Conservation (phyloP, 352 stramenopile genomes). For the Pythium sukuiense region DNA sequence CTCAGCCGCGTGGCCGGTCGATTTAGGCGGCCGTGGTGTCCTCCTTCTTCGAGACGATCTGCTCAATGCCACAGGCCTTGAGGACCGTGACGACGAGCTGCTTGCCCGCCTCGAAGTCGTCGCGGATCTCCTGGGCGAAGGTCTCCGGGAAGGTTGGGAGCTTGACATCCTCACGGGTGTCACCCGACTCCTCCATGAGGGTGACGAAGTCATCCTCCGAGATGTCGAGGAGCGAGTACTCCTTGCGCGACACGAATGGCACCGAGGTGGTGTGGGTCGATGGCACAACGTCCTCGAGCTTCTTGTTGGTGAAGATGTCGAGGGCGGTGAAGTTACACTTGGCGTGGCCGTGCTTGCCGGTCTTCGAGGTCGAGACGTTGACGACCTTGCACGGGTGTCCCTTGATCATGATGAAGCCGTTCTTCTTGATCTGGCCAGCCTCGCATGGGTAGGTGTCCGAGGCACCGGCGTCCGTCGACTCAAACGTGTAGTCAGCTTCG, state of each 20-base stretch:
- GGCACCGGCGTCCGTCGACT: conserved; percentile 95
- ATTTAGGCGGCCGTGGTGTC: conserved; percentile 59
- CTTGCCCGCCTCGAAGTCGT: conserved; percentile 96
- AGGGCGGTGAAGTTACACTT: conserved; percentile 99
- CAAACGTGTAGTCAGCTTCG: conserved; percentile 82
- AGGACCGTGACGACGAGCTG: conserved; percentile 96
- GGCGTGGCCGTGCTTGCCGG: conserved; percentile 99
- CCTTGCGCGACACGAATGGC: conserved; percentile 95
- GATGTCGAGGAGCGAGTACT: conserved; percentile 99
- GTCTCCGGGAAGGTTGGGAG: conserved; percentile 94
- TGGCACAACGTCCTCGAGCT: conserved; percentile 99
- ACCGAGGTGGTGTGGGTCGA: conserved; percentile 98
- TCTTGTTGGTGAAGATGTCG: conserved; percentile 99
- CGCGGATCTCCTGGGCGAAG: conserved; percentile 96
- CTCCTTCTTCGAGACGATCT: conserved; percentile 98
- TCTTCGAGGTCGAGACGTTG: conserved; percentile 99
- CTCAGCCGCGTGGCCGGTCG: background rate
- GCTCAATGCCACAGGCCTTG: conserved; percentile 96
- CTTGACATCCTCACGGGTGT: conserved; percentile 98
- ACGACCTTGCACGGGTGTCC: conserved; percentile 98
- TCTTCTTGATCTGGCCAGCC: conserved; percentile 99
- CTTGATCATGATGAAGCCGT: conserved; percentile 99
- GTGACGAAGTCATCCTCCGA: conserved; percentile 97
- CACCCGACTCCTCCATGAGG: conserved; percentile 97
- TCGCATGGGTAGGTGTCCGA: conserved; percentile 98